These are phyloP conservation scores for Nannizziopsis arthrosporioides DNA, from an alignment of 2,329 filamentous ascomycete species.

Conservation along the genomic window DNA sequence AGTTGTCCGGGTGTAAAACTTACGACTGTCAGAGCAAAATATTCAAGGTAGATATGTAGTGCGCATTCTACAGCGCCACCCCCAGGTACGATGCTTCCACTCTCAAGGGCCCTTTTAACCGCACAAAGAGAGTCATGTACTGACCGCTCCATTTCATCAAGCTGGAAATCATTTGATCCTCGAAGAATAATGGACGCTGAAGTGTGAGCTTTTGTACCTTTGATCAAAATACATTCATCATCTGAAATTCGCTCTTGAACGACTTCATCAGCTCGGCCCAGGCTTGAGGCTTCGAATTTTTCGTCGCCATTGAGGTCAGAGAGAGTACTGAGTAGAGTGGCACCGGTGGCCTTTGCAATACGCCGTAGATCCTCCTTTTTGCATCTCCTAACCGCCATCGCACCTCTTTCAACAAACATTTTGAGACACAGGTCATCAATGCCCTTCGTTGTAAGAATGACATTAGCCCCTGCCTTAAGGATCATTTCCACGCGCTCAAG, in stretches of 20 bases:
- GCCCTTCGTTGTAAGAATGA: constrained; percentile 92
- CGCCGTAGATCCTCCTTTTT: constrained; percentile 97
- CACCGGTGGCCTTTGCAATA: constrained; percentile 91
- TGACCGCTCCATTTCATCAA: constrained; percentile 98
- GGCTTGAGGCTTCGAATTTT: constrained; percentile 79
- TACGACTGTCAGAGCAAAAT: constrained; percentile 92
- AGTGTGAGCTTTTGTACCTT: constrained; percentile 86
- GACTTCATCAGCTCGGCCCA: constrained; percentile 89
- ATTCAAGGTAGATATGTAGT: constrained; percentile 96
- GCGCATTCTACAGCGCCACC: constrained; percentile 97
- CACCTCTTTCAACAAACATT: constrained; percentile 84
- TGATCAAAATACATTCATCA: constrained; percentile 94
- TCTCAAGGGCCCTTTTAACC: constrained; percentile 93
- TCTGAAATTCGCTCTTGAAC: constrained; percentile 98
- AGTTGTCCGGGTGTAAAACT: constrained; percentile 21
- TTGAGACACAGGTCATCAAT: constrained; percentile 95
- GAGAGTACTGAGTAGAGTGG: constrained; percentile 80
- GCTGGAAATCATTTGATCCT: constrained; percentile 86
- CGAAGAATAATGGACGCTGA: constrained; percentile 94
- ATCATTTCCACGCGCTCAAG: constrained; percentile 95
- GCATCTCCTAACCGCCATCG: constrained; percentile 89
- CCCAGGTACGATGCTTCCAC: constrained; percentile 89
- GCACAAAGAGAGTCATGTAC: constrained; percentile 94
- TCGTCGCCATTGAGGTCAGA: constrained; percentile 97
- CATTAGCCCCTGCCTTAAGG: constrained; percentile 90